Conservation (phyloP, 2,329 filamentous ascomycete genomes). For the Bipolaris bicolor region DNA sequence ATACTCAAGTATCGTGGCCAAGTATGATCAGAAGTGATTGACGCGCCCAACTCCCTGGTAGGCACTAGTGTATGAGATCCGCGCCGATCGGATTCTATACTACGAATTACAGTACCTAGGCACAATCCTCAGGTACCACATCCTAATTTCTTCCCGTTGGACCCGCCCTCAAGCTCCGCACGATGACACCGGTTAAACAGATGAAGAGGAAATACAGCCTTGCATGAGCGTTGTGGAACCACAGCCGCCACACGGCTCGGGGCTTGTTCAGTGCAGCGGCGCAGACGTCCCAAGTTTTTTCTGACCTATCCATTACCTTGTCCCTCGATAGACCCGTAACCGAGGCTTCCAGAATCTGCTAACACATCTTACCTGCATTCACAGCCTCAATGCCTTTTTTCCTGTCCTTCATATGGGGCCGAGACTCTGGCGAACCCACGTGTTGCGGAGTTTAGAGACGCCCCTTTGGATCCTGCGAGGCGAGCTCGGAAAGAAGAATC, state of each 20-base stretch:
- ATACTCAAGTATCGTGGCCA: background rate
- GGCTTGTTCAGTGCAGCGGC: conserved; percentile 9
- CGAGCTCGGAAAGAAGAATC: conserved; percentile 6
- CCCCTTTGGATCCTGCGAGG: conserved; percentile 4
- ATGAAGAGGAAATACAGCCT: background rate
- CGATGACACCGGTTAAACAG: conserved; percentile 12
- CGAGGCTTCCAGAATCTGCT: conserved; percentile 4
- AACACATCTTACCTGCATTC: conserved; percentile 8
- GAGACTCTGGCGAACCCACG: conserved; percentile 19
- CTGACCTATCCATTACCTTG: conserved; percentile 12
- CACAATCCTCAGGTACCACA: background rate
- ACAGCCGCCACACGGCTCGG: conserved; percentile 14
- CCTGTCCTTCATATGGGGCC: conserved; percentile 3
- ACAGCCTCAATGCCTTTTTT: conserved; percentile 7
- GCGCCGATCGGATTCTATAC: conserved; percentile 6
- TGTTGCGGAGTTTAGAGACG: conserved; percentile 11
- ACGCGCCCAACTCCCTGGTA: background rate
- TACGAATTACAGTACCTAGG: conserved; percentile 3
- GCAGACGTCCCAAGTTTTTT: conserved; percentile 1
- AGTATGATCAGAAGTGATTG: background rate
- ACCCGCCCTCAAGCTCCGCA: background rate
- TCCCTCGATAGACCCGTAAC: conserved; percentile 6
- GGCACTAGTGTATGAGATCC: background rate
- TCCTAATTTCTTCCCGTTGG: background rate
- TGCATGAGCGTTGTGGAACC: conserved; percentile 1